A percentile compares a stretch with the other conserved stretches of the same genome.
Conservation (phyloP, 2,329 filamentous ascomycete genomes). For the Colletotrichum lentis region DNA sequence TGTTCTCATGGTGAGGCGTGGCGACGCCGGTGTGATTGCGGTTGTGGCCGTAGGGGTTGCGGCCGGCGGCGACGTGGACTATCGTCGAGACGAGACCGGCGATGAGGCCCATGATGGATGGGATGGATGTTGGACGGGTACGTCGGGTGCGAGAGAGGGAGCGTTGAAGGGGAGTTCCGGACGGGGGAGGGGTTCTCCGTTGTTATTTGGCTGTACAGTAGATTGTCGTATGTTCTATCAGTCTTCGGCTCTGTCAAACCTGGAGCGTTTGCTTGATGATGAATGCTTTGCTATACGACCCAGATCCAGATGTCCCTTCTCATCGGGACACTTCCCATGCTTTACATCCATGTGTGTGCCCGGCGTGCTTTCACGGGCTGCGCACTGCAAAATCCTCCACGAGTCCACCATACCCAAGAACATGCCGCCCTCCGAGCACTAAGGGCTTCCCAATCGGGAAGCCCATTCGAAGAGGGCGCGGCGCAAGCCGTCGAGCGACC, state of each 20-base stretch:
- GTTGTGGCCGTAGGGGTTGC: conserved; percentile 31
- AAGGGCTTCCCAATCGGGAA: conserved; percentile 27
- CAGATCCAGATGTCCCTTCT: not conserved
- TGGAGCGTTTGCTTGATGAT: not conserved
- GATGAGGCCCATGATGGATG: conserved; percentile 34
- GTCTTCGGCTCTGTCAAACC: not conserved
- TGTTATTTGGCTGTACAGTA: not conserved
- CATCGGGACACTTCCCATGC: not conserved
- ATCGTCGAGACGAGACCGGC: conserved; percentile 34
- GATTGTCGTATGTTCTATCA: not conserved
- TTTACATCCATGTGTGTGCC: not conserved
- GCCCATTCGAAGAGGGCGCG: conserved; percentile 28
- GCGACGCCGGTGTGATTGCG: conserved; percentile 10
- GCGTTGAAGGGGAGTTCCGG: no score
- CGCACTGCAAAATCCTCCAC: not conserved
- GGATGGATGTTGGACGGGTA: not conserved
- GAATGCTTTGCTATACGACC: not conserved
- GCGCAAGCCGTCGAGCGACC: not conserved
- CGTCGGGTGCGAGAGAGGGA: not conserved
- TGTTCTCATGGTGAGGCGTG: not conserved
- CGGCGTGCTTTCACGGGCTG: not conserved
- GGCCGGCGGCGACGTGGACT: conserved; percentile 34
- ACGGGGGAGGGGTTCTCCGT: not conserved
- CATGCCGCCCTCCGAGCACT: not conserved
- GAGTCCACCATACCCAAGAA: not conserved